Percentiles rank a stretch among this genome's conserved stretches.
Evolutionary conservation across 2,329 filamentous ascomycete species (phyloP).

Genomic region (Penicillium fuscoglaucum): DNA sequence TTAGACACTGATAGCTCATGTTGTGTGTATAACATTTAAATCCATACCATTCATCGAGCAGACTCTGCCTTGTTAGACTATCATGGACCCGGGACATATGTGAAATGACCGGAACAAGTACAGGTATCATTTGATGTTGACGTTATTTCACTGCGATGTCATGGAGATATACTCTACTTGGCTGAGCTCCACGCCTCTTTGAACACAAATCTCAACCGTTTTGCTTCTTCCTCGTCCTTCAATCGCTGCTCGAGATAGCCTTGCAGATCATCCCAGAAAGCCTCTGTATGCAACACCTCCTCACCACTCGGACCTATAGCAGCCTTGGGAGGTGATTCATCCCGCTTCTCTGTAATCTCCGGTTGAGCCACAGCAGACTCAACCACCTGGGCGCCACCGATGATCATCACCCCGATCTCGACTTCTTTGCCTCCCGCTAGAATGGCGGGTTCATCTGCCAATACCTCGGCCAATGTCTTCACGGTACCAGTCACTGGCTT

Average conservation of each 20-base stretch:
- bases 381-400: slow-evolving; percentile 65
- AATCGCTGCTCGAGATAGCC: slow-evolving; percentile 78
- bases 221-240: slow-evolving; percentile 66
- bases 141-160: slow-evolving; percentile 3
- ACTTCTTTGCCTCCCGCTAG: slow-evolving; percentile 50
- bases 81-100: background rate
- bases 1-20: slow-evolving; percentile 3
- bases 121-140: slow-evolving; percentile 16
- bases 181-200: slow-evolving; percentile 61
- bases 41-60: slow-evolving; percentile 9
- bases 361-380: slow-evolving; percentile 35
- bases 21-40: slow-evolving; percentile 25
- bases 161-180: slow-evolving; percentile 4
- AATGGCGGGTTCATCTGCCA: slow-evolving; percentile 56
- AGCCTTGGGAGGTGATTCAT: slow-evolving; percentile 32
- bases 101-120: background rate
- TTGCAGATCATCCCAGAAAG: slow-evolving; percentile 84
- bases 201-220: slow-evolving; percentile 67
- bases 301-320: slow-evolving; percentile 58
- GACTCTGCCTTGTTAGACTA: background rate
- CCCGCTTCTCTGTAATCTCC: slow-evolving; percentile 34
- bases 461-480: slow-evolving; percentile 73
- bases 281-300: slow-evolving; percentile 65
- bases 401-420: slow-evolving; percentile 85
- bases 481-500: slow-evolving; percentile 76